Conservation (phyloP, 192 early-diverging fungal species). For the Geranomyces michiganensis region DNA sequence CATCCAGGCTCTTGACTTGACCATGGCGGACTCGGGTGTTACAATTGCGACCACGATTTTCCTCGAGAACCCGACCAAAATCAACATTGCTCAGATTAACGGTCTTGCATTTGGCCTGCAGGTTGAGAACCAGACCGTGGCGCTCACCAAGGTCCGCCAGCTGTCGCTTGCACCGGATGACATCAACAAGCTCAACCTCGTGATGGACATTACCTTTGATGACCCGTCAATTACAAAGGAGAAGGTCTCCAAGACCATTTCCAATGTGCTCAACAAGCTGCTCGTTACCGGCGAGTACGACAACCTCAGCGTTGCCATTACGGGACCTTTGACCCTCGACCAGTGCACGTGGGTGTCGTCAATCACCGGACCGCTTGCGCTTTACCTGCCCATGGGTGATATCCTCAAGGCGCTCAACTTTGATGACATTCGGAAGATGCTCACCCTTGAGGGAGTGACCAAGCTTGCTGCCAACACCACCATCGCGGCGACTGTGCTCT, state of each 20-base stretch:
- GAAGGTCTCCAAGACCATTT: slow-evolving; percentile 28
- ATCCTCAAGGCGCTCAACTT: slow-evolving; percentile 12
- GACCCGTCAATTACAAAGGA: slow-evolving; percentile 30
- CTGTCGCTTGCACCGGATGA: slow-evolving; percentile 30
- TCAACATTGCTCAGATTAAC: slow-evolving; percentile 34
- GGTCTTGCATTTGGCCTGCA: slow-evolving; percentile 31
- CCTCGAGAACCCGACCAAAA: slow-evolving; percentile 42
- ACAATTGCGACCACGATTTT: slow-evolving; percentile 24
- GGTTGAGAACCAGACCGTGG: slow-evolving; percentile 34
- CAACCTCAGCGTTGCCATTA: slow-evolving; percentile 30
- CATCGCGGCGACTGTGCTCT: slow-evolving; percentile 27
- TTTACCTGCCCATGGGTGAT: slow-evolving; percentile 35
- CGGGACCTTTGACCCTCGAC: slow-evolving; percentile 37
- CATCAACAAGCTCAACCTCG: slow-evolving; percentile 38
- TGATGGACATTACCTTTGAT: slow-evolving; percentile 36
- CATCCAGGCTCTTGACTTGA: slow-evolving; percentile 31
- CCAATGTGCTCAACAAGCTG: slow-evolving; percentile 27
- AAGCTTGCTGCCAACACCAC: slow-evolving; percentile 17
- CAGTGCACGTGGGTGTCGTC: slow-evolving; percentile 29
- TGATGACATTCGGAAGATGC: slow-evolving; percentile 7
- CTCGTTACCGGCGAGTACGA: slow-evolving; percentile 23
- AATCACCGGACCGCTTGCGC: slow-evolving; percentile 35
- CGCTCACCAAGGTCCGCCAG: slow-evolving; percentile 26
- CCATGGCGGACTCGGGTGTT: slow-evolving; percentile 40
- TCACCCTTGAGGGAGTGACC: slow-evolving; percentile 23